A percentile compares a stretch with the other conserved stretches of the same genome.
phyloP scores from a whole-genome alignment of 805 yeast species.

The Nakazawaea peltata region DNA sequence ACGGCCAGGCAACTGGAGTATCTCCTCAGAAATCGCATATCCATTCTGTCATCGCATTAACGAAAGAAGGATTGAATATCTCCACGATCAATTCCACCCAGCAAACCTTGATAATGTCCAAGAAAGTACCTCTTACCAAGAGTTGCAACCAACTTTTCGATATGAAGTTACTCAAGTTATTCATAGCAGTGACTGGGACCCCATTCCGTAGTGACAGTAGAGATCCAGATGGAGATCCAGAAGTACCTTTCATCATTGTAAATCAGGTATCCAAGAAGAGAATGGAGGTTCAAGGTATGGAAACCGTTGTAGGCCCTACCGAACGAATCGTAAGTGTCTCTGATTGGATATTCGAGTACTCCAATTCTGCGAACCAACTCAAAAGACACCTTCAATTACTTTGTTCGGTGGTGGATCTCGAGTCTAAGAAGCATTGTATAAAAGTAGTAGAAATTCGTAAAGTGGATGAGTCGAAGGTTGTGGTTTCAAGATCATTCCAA shows the following conservation, averaged over 20 bases:
- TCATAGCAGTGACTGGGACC: constrained; percentile 4
- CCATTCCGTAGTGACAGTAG: no score
- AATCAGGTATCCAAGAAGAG: constrained; percentile 12
- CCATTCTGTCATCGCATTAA: neutral
- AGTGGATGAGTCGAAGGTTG: constrained; percentile 2
- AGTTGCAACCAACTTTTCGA: constrained; percentile 2
- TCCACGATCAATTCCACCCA: neutral
- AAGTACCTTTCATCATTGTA: constrained; percentile 13
- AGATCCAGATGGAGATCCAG: constrained; percentile 12
- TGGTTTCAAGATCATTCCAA: constrained; percentile 4
- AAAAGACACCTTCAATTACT: constrained; percentile 19
- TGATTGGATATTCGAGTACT: constrained; percentile 23
- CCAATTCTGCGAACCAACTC: constrained; percentile 10
- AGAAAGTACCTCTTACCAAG: neutral
- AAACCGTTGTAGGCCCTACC: constrained; percentile 11
- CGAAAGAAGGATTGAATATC: constrained; percentile 3
- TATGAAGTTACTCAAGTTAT: neutral
- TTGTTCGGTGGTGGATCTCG: constrained; percentile 24
- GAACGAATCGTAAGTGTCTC: constrained; percentile 21
- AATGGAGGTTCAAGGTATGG: neutral
- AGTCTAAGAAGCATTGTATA: constrained; percentile 14
- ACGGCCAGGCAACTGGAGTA: no score
- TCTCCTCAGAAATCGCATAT: neutral
- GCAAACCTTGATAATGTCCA: neutral
- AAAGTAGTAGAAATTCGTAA: constrained; percentile 20